Conservation (phyloP, 768 basidiomycete species). For the Rhizopogon vesiculosus region DNA sequence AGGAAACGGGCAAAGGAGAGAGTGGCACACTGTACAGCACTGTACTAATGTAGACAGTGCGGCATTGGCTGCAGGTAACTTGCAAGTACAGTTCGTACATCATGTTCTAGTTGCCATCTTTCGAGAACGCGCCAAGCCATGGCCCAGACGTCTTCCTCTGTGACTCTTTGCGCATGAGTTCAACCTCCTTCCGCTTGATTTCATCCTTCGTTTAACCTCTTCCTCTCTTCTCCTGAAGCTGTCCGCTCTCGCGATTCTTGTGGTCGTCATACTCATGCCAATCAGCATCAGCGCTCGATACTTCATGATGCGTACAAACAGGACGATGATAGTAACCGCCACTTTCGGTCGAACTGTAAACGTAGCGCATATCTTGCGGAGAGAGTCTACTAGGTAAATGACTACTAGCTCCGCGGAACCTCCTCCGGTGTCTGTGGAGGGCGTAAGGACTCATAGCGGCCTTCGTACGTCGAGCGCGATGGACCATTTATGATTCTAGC, state of each 20-base stretch:
- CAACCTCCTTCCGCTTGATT: slow-evolving; percentile 16
- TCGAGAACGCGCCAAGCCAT: too few relatives aligned
- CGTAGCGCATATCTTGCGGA: slow-evolving; percentile 25
- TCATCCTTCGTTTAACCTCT: slow-evolving; percentile 11
- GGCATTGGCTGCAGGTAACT: too few relatives aligned
- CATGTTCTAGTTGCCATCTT: too few relatives aligned
- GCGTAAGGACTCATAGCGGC: slow-evolving; percentile 23
- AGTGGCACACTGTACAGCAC: too few relatives aligned
- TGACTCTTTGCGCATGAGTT: slow-evolving; percentile 14
- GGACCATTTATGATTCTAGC: slow-evolving; percentile 8
- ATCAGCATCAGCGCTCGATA: slow-evolving; percentile 24
- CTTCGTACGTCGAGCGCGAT: slow-evolving; percentile 21
- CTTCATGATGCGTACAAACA: slow-evolving; percentile 25
- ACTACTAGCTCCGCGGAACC: slow-evolving; percentile 24
- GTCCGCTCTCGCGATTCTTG: slow-evolving; percentile 27
- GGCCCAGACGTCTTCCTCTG: slow-evolving; percentile 12
- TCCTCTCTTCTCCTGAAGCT: slow-evolving; percentile 27
- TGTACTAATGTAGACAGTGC: too few relatives aligned
- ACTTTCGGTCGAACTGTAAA: slow-evolving; percentile 16
- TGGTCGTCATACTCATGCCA: slow-evolving; percentile 28
- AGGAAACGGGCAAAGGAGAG: too few relatives aligned
- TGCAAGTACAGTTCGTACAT: too few relatives aligned
- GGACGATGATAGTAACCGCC: slow-evolving; percentile 6
- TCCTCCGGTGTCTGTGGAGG: slow-evolving; percentile 28
- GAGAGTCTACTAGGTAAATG: slow-evolving; percentile 18